phyloP scores from a whole-genome alignment of 1,139 yeast genomes.

The Yamadazyma sp. region DNA sequence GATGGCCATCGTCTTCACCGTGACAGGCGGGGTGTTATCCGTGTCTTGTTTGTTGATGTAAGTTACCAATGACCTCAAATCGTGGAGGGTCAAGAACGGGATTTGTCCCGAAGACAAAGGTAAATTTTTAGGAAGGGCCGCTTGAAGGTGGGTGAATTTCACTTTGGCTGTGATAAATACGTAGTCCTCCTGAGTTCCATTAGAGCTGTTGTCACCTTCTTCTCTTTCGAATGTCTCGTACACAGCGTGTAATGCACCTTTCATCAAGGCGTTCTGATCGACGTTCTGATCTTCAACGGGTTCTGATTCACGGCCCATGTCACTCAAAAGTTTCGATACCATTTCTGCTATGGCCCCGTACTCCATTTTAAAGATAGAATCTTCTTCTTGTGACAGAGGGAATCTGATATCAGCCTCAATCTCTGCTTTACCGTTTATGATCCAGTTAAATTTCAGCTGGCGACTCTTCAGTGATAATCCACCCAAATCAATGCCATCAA shows the following conservation, averaged over 20 bases:
- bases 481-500: slow-evolving; percentile 63
- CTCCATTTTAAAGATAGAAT: slow-evolving; percentile 23
- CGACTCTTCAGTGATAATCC: slow-evolving; percentile 36
- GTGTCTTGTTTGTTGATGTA: slow-evolving; percentile 49
- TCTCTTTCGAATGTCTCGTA: slow-evolving; percentile 37
- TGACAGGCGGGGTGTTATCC: slow-evolving; percentile 30
- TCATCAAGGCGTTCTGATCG: slow-evolving; percentile 32
- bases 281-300: slow-evolving; percentile 14
- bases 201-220: slow-evolving; percentile 3
- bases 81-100: slow-evolving; percentile 58
- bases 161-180: slow-evolving; percentile 66
- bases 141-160: slow-evolving; percentile 61
- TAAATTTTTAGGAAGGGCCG: slow-evolving; percentile 50
- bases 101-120: slow-evolving; percentile 56
- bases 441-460: slow-evolving; percentile 62
- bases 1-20: slow-evolving; percentile 58
- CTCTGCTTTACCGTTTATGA: slow-evolving; percentile 68
- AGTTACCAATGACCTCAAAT: slow-evolving; percentile 59
- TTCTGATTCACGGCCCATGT: slow-evolving; percentile 18
- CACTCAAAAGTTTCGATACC: slow-evolving; percentile 28
- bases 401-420: slow-evolving; percentile 68
- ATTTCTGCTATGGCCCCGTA: slow-evolving; percentile 25
- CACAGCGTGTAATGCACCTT: slow-evolving; percentile 44
- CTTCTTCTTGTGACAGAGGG: slow-evolving; percentile 42
- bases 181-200: slow-evolving; percentile 36